phyloP scores from a whole-genome alignment of 148 eudicot genomes.

The Salicornia ramosissima region DNA sequence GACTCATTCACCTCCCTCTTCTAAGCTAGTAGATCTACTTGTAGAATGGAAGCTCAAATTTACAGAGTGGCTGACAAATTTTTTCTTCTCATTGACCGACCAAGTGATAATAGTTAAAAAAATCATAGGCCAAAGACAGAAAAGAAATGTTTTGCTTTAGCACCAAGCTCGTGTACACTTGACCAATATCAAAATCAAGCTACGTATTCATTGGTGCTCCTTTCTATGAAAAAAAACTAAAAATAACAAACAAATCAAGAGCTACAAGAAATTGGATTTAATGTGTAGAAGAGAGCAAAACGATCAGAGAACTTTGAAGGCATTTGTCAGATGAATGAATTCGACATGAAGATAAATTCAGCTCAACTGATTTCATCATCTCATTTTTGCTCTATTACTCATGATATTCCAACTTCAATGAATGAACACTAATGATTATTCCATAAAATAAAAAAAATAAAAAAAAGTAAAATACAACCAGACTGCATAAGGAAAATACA shows the following conservation, averaged over 20 bases:
- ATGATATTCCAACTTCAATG: background rate
- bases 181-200: background rate
- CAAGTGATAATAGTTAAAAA: background rate
- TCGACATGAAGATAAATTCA: slow-evolving; percentile 8
- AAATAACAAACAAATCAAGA: background rate
- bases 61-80: no score
- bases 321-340: slow-evolving; percentile 12
- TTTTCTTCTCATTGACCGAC: background rate
- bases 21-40: no score
- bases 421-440: no score
- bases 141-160: slow-evolving; percentile 2
- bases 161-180: slow-evolving; percentile 17
- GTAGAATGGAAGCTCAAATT: no score
- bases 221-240: background rate
- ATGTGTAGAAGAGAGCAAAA: slow-evolving; percentile 1
- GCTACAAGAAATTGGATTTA: background rate
- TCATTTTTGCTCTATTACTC: background rate
- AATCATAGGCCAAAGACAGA: background rate
- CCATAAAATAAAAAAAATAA: no score
- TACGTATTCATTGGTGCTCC: slow-evolving; percentile 13
- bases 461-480: background rate
- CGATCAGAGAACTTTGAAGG: slow-evolving; percentile 19
- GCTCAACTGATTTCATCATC: slow-evolving; percentile 16
- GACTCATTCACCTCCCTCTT: no score
- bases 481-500: no score